Base-by-base conservation (phyloP, 768 basidiomycete species). In the Leccinum subgranulosum region DNA sequence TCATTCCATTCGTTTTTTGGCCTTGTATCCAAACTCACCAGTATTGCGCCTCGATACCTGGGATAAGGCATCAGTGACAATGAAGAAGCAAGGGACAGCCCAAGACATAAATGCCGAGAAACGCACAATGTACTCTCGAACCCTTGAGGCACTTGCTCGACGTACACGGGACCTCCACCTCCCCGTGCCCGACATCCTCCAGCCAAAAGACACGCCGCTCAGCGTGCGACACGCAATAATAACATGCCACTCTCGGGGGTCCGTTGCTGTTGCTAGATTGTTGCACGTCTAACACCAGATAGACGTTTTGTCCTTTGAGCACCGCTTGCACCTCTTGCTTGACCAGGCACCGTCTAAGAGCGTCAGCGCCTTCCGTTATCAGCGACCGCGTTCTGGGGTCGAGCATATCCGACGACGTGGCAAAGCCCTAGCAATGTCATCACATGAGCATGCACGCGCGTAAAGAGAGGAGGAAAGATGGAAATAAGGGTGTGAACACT, bases 181-280 rank as follows among this genome's bases (percentile, higher is more conserved):
- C 60, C 15, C 58, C 55, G 17, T 70, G 66, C 1, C 55, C 64
- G 8, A 62, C 53, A 12, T 53, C 66, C 41, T 72, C 60, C 11
- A 69, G 60, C 70, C 70, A 71, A 58, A 73, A 73, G 21, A 71
- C 49, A 14, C 66, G 55, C 36, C 66, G 66, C 46, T 73, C 65
- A 1, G 6, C 41, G 45, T 71, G 71, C 28, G 70, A 71, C 15
- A 64, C 65, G 34, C 68, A 66, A 51, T 71, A 71, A 55, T 71
- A 71, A 1, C 51, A 57, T 46, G 39, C 49, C 21, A 39, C 49
- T 15, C n/a, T 21, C 43, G 19, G n/a, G 4, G 17, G 15, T 19
- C 60, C 54, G 3, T 46, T 45, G 11, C 9, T 10, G 39, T 41
- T 41, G 9, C 17, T n/a, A 9, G 39, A 27, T 12, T 53, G 8